Evolutionary conservation across 116 monocot genomes (phyloP).

Genomic region (Dioscorea cayenensis): DNA sequence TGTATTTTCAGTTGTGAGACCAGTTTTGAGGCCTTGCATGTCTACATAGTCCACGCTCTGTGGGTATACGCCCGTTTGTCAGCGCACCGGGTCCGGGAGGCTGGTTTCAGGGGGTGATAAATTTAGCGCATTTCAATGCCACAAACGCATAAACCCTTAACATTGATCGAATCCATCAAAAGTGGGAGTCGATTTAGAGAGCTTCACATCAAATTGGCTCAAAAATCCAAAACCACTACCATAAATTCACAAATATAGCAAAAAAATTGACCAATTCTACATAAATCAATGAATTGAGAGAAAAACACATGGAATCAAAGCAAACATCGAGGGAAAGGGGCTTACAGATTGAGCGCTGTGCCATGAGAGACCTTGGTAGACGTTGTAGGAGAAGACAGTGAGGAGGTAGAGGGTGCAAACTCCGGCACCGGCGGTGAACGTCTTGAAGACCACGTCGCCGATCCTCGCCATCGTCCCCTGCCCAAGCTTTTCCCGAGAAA

Average conservation of each 20-base stretch:
- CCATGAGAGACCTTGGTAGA: slow-evolving; percentile 83
- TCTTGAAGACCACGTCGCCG: slow-evolving; percentile 62
- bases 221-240: background rate
- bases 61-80: no score
- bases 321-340: background rate
- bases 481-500: background rate
- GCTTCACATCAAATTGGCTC: background rate
- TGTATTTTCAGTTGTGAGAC: no score
- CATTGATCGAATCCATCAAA: no score
- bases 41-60: no score
- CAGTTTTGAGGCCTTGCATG: no score
- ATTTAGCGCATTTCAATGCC: no score
- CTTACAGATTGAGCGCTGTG: slow-evolving; percentile 71
- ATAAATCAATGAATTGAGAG: background rate
- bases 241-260: background rate
- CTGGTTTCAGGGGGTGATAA: no score
- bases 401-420: slow-evolving; percentile 67
- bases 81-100: no score
- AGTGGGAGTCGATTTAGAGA: background rate
- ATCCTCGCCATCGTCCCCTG: slow-evolving; percentile 11
- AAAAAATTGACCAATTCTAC: background rate
- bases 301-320: background rate
- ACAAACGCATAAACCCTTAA: no score
- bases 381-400: slow-evolving; percentile 75
- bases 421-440: slow-evolving; percentile 62